These are phyloP conservation scores for Stachybotrys chartarum DNA, from an alignment of 2,329 filamentous ascomycete genomes.

Conservation along the genomic window DNA sequence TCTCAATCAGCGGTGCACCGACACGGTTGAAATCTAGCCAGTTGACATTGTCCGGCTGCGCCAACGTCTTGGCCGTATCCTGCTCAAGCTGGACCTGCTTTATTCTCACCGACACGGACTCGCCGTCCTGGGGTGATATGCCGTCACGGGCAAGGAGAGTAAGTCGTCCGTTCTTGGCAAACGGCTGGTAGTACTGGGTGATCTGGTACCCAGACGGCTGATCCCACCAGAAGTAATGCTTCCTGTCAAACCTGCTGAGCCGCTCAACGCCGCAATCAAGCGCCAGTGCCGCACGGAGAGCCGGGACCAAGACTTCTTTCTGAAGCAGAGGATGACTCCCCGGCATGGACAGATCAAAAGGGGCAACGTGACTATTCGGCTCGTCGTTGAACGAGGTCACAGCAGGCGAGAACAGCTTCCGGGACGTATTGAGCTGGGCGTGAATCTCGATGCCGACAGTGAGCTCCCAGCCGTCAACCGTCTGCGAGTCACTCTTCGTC, in stretches of 20 bases:
- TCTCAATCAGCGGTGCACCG: conserved; percentile 84
- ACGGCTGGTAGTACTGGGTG: conserved; percentile 83
- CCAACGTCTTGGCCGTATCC: conserved; percentile 90
- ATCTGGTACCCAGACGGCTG: conserved; percentile 96
- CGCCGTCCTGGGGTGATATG: conserved; percentile 66
- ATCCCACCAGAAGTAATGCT: conserved; percentile 99
- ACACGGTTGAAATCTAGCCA: conserved; percentile 93
- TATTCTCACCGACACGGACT: conserved; percentile 68
- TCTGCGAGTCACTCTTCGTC: conserved; percentile 39
- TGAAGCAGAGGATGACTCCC: conserved; percentile 87
- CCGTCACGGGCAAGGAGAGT: conserved; percentile 68
- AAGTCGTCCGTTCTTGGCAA: conserved; percentile 65
- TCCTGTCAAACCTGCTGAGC: conserved; percentile 82
- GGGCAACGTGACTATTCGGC: conserved; percentile 80
- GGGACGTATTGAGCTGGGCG: conserved; percentile 82
- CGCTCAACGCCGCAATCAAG: conserved; percentile 72
- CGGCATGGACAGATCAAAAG: conserved; percentile 84
- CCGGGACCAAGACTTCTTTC: conserved; percentile 73
- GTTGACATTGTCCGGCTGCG: conserved; percentile 64
- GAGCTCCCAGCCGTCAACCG: conserved; percentile 72
- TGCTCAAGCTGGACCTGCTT: conserved; percentile 97
- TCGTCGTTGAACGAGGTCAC: conserved; percentile 55
- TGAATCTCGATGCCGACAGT: conserved; percentile 97
- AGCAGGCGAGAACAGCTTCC: conserved; percentile 82
- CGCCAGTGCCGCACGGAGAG: conserved; percentile 81